These are phyloP conservation scores for Pseudogymnoascus sp. DNA, from an alignment of 2,329 filamentous ascomycete genomes.

Conservation along the genomic window DNA sequence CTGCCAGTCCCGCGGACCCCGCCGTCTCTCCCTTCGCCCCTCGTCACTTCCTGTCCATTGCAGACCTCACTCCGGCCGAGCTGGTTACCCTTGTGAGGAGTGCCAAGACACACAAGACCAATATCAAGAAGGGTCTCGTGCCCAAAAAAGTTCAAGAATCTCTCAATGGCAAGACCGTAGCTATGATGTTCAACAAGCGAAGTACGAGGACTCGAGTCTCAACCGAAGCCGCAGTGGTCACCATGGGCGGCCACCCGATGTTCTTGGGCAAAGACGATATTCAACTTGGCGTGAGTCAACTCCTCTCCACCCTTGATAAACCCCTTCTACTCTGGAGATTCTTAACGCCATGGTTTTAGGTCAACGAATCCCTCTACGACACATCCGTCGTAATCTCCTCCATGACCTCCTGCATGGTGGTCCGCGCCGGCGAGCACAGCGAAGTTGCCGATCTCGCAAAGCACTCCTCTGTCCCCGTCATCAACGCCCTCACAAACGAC, in stretches of 20 bases:
- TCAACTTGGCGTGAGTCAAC: constrained; percentile 67
- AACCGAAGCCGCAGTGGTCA: constrained; percentile 81
- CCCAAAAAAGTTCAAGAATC: constrained; percentile 51
- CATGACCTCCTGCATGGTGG: constrained; percentile 78
- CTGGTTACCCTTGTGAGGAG: constrained; percentile 76
- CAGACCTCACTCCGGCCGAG: constrained; percentile 72
- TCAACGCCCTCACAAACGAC: constrained; percentile 80
- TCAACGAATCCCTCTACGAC: constrained; percentile 92
- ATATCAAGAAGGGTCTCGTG: constrained; percentile 62
- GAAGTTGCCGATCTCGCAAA: constrained; percentile 64
- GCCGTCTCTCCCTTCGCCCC: constrained; percentile 48
- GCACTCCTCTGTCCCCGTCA: constrained; percentile 69
- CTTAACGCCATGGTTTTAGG: constrained; percentile 35
- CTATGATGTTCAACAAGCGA: constrained; percentile 95
- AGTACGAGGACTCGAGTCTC: constrained; percentile 90
- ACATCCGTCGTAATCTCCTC: constrained; percentile 90
- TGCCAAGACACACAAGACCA: constrained; percentile 67
- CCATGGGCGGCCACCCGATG: constrained; percentile 90
- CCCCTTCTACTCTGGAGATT: background rate
- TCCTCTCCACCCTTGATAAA: background rate
- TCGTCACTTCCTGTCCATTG: constrained; percentile 86
- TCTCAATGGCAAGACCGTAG: constrained; percentile 71
- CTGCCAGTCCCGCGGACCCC: constrained; percentile 15
- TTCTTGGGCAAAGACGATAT: constrained; percentile 95
- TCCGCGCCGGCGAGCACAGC: constrained; percentile 68